Evolutionary conservation across 805 yeast genomes (phyloP), one percentile per base, ranked within the genome.

Genomic region (Trichomonascus vanleenenianus): DNA sequence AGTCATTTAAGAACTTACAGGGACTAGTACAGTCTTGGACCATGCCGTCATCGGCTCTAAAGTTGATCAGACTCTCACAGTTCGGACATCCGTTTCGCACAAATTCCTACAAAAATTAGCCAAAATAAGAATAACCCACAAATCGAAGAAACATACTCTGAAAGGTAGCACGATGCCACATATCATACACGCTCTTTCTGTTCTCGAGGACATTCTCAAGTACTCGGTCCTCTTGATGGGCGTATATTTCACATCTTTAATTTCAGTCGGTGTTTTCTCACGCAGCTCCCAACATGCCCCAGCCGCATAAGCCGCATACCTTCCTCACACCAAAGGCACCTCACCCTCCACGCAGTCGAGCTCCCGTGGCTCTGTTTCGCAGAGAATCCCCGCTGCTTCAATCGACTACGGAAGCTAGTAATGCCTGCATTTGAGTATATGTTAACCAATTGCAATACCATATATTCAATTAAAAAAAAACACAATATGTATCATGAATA

Each of bases 121-220:
- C 20, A n/a, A 12, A n/a, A n/a, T n/a, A n/a, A n/a, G n/a, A n/a
- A n/a, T n/a, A n/a, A 12, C 27, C 14, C 16, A 30, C 33, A 30
- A 36, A 19, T 27, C 30, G 27, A 5, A 30, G 22, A 7, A 9
- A 50, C 79, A 39, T 56, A 79, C 84, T 47, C 71, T 75, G 55
- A 83, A 76, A 3, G 95, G 79, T 59, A 86, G 95, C 45, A 91
- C 85, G 45, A 91, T 75, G 3, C 97, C 97, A 66, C 98, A 91
- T 48, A 93, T 76, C 96, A 91, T 85, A 60, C 98, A 91, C 6
- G 97, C 97, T 72, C 98, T 79, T 52, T 88, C 95, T 8, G 83
- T 73, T 67, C 81, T 76, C 31, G 76, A 67, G 11, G 82, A 55
- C 66, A 60, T 59, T 14, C 39, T 20, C 12, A 14, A 11, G 42